Evolutionary conservation across 2,329 filamentous ascomycete genomes (phyloP), one percentile per base, ranked within the genome.

Genomic region (Diplodia sapinea): DNA sequence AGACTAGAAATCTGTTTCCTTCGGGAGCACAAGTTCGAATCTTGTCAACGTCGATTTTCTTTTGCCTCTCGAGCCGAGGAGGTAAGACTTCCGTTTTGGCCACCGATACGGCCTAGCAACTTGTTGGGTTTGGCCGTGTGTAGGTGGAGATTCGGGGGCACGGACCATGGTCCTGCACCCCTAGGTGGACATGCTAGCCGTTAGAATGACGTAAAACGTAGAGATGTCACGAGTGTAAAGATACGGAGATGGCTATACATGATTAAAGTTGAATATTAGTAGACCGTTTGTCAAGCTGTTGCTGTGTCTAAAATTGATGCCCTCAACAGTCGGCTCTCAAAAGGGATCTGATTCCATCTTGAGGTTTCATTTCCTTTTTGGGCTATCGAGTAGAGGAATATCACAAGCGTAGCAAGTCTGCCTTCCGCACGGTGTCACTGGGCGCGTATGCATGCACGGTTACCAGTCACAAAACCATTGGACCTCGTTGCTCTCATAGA

Each of bases 1-100:
- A 47, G 43, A 47, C 43, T 47, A 47, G 43, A 47, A 47, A 47
- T 47, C 43, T 47, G 43, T 47, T 47, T 47, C 43, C 43, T 47
- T 47, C 43, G 43, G 43, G 43, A 47, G 43, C 43, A 47, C 43
- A 47, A 47, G 43, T 47, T 47, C 43, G 43, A 47, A 47, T 47
- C 43, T 47, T 47, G 43, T 47, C 43, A 47, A 47, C 43, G 43
- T 47, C 43, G 43, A 47, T 3, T 20, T 47, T 47, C 43, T 47
- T 47, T 47, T 47, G 43, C 43, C 43, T 47, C n/a, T n/a, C 20
- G n/a, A 20, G 4, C 8, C 20, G 3, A 38, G 17, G 17, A 47
- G 7, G n/a, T 20, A 9, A 11, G 43, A 47, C 11, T 47, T 20
- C n/a, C 43, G 15, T 47, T 47, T 47, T 47, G 17, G 43, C 8